Conservation (phyloP, 345 rosid species). For the Trapa incisa region DNA sequence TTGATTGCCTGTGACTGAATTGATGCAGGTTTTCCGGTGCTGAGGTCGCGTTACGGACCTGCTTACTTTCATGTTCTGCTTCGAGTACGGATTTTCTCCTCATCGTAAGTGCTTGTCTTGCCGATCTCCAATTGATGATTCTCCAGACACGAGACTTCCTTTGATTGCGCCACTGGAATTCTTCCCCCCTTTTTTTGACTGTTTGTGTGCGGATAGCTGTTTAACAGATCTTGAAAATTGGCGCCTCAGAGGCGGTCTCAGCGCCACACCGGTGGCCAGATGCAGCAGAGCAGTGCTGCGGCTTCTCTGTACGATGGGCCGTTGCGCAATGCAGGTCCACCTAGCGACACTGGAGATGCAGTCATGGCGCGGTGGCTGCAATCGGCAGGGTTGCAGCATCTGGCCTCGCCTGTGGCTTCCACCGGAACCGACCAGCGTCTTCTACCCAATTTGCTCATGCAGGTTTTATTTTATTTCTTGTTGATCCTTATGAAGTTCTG, state of each 20-base stretch:
- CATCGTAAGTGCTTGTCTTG: conserved; percentile 29
- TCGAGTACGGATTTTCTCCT: conserved; percentile 38
- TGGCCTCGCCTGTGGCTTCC: conserved; percentile 90
- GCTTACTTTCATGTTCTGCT: conserved; percentile 34
- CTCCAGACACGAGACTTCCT: background rate
- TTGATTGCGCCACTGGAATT: background rate
- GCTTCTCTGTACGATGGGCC: conserved; percentile 78
- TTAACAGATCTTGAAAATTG: conserved; percentile 75
- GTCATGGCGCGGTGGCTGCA: conserved; percentile 99
- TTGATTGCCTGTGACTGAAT: conserved; percentile 6
- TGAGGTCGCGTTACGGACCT: background rate
- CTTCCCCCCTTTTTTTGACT: background rate
- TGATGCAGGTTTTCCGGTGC: conserved; percentile 6
- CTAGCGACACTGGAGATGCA: conserved; percentile 76
- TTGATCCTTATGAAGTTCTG: background rate
- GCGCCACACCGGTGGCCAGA: conserved; percentile 99
- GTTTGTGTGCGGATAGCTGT: conserved; percentile 28
- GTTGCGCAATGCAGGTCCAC: conserved; percentile 49
- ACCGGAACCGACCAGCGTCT: conserved; percentile 66
- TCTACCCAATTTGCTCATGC: conserved; percentile 84
- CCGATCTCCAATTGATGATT: background rate
- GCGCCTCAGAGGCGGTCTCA: conserved; percentile 99
- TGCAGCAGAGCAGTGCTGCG: conserved; percentile 93
- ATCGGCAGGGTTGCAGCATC: conserved; percentile 99
- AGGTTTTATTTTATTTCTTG: conserved; percentile 28